Evolutionary conservation across 305 asterid species (phyloP).

Genomic region (Solanum hybrid): DNA sequence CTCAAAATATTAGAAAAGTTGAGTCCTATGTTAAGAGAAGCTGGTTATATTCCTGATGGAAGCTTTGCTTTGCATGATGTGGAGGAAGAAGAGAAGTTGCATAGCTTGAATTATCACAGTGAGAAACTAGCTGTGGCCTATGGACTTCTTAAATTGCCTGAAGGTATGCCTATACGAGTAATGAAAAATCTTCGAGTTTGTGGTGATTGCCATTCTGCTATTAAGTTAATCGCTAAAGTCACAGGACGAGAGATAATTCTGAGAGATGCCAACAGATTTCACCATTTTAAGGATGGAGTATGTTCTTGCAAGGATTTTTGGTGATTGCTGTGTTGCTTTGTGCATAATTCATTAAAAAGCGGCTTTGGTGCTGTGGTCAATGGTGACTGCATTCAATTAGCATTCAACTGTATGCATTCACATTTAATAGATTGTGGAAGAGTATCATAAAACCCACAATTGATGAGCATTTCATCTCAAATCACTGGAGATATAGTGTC

Average conservation of each 20-base stretch:
- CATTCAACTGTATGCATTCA: neutral
- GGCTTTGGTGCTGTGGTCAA: neutral
- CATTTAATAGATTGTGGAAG: neutral
- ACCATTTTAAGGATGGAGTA: conserved; percentile 11
- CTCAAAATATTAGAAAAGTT: conserved; percentile 3
- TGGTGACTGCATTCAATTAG: neutral
- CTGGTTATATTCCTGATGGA: too few relatives aligned
- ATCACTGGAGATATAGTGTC: neutral
- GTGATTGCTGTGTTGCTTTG: neutral
- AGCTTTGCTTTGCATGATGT: too few relatives aligned
- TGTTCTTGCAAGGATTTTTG: conserved; percentile 17
- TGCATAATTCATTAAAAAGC: neutral
- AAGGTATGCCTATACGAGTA: conserved; percentile 6
- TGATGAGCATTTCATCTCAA: neutral
- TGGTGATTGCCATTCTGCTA: conserved; percentile 17
- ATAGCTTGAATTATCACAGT: too few relatives aligned
- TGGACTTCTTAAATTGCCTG: too few relatives aligned
- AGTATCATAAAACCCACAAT: neutral
- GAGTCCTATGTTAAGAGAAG: too few relatives aligned
- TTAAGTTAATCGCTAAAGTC: conserved; percentile 11
- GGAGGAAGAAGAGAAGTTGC: too few relatives aligned
- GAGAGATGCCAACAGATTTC: conserved; percentile 17
- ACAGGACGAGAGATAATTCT: conserved; percentile 12
- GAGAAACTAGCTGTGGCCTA: too few relatives aligned
- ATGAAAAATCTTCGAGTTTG: conserved; percentile 17